A percentile compares a stretch with the other conserved stretches of the same genome.
These are phyloP conservation scores for Pinus albicaulis DNA, from an alignment of 75 land plant genomes.

Conservation along the genomic window DNA sequence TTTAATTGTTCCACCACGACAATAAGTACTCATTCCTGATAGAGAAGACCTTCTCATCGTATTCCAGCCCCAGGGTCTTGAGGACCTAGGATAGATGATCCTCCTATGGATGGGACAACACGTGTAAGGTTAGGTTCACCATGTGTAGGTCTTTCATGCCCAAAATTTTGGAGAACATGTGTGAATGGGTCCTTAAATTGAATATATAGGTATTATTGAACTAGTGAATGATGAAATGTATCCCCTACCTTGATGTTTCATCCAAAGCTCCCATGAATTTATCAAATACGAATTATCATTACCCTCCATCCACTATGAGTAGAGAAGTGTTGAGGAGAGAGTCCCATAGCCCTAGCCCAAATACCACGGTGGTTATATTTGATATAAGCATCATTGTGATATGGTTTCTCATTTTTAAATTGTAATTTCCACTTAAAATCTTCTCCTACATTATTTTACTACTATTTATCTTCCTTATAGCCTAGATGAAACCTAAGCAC, in stretches of 20 bases:
- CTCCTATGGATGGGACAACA: slow-evolving; percentile 73
- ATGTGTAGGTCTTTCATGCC: slow-evolving; percentile 98
- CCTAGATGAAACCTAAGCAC: too few relatives aligned
- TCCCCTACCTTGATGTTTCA: slow-evolving; percentile 75
- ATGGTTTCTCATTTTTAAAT: neutral
- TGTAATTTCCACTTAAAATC: neutral
- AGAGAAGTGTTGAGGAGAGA: slow-evolving; percentile 57
- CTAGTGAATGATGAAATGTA: slow-evolving; percentile 82
- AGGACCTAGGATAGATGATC: slow-evolving; percentile 57
- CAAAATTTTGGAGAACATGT: slow-evolving; percentile 77
- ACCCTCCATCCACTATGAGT: slow-evolving; percentile 92
- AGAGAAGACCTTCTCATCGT: slow-evolving; percentile 88
- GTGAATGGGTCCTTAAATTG: slow-evolving; percentile 85
- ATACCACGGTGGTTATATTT: slow-evolving; percentile 49
- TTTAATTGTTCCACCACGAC: slow-evolving; percentile 93
- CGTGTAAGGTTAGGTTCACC: slow-evolving; percentile 85
- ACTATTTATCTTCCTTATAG: too few relatives aligned
- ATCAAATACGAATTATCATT: slow-evolving; percentile 87
- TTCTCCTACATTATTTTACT: too few relatives aligned
- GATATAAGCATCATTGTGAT: slow-evolving; percentile 44
- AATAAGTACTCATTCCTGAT: slow-evolving; percentile 89
- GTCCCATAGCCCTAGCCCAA: slow-evolving; percentile 63
- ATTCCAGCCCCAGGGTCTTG: slow-evolving; percentile 76
- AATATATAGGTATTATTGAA: slow-evolving; percentile 86
- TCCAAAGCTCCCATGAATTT: slow-evolving; percentile 78